Percentiles rank a stretch among this genome's conserved stretches.
These are phyloP conservation scores for Eutypa lata DNA, from an alignment of 2,329 filamentous ascomycete genomes.

Conservation along the genomic window DNA sequence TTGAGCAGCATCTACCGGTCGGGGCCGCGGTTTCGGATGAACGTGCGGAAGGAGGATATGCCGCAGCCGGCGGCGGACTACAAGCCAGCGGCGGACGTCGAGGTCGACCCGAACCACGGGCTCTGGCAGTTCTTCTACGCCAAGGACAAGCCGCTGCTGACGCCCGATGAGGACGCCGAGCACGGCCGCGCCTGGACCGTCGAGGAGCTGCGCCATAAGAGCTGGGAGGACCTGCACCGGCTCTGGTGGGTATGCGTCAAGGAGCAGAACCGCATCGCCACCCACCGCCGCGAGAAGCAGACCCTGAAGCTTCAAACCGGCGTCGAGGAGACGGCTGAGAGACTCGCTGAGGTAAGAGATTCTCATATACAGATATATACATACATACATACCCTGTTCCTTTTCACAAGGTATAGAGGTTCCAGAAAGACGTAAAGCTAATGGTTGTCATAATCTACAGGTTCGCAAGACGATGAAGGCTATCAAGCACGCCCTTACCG, in stretches of 20 bases:
- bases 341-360: constrained; percentile 61
- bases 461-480: constrained; percentile 72
- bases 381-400: too few relatives aligned
- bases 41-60: constrained; percentile 67
- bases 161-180: constrained; percentile 65
- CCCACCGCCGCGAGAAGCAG: constrained; percentile 66
- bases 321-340: constrained; percentile 59
- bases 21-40: constrained; percentile 71
- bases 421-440: constrained; percentile 2
- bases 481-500: constrained; percentile 82
- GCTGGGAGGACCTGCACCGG: constrained; percentile 87
- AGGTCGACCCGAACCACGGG: constrained; percentile 72
- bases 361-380: neutral
- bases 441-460: constrained; percentile 39
- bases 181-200: constrained; percentile 83
- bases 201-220: constrained; percentile 82
- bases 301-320: constrained; percentile 72
- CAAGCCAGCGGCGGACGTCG: constrained; percentile 46
- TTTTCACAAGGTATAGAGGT: too few relatives aligned
- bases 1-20: constrained; percentile 78
- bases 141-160: constrained; percentile 64
- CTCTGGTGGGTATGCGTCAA: constrained; percentile 94
- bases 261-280: constrained; percentile 87
- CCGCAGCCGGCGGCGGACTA: constrained; percentile 66
- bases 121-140: constrained; percentile 89